Evolutionary conservation across 2,329 filamentous ascomycete species (phyloP), one percentile per base, ranked within the genome.

Genomic region (Penicillium fuscoglaucum): DNA sequence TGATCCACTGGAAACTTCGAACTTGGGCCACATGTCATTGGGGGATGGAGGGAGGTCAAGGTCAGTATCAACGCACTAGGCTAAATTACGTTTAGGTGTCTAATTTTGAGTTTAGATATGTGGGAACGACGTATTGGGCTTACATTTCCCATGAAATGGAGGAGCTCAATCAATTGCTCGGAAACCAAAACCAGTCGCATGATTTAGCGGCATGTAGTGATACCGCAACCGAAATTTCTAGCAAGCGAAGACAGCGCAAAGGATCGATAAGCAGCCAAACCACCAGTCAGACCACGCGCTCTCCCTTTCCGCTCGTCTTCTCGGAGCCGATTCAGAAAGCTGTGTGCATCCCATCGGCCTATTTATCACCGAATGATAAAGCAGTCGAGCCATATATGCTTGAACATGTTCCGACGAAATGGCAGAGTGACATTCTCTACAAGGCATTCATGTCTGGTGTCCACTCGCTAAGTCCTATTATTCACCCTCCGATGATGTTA

Each of bases 371-470:
- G 8, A 67, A 70, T 44, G 69, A 72, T 17, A 71, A 68, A 47
- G 55, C 67, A 1, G 70, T 79, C 13, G 70, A 76, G 43, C 68
- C 73, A 2, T 72, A 78, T 24, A 75, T 78, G 72, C 69, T 79
- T 1, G 70, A 76, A n/a, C 67, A 74, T 53, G 65, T 80, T 17
- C 78, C 78, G 9, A 75, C 76, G 2, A 76, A 74, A 64, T 68
- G 73, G 28, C 77, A 80, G 61, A 79, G 78, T 51, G 76, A 80
- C 61, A 73, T 80, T 15, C 63, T 81, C 13, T 79, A 79, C 58
- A 76, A 76, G 62, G 76, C 74, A 1, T 81, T 79, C 61, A 76
- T 80, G 71, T 78, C 77, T 35, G 78, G 77, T 1, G 67, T 80
- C 10, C 78, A 80, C 60, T 76, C 78, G 8, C 74, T 80, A 51